Percentiles rank a stretch among this genome's conserved stretches.
Conservation (phyloP, 2,329 filamentous ascomycete genomes). For the Pseudocercospora vitis region DNA sequence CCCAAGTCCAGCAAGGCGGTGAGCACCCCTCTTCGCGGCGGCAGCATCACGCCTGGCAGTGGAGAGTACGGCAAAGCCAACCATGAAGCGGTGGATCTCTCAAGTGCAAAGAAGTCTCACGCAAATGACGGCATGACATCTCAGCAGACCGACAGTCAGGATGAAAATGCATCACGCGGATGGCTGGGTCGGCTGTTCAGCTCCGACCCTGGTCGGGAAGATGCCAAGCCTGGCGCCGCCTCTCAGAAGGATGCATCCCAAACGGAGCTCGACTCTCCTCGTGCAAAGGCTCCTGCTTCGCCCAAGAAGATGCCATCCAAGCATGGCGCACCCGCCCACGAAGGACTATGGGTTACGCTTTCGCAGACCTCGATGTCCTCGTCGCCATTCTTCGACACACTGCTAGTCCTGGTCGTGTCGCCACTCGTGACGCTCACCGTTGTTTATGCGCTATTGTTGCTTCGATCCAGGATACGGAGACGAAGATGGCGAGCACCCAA, state of each 20-base stretch:
- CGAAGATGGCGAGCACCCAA: slow-evolving; percentile 96
- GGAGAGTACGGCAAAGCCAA: slow-evolving; percentile 62
- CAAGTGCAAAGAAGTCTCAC: slow-evolving; percentile 16
- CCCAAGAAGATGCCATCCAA: slow-evolving; percentile 5
- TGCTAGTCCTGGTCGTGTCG: slow-evolving; percentile 94
- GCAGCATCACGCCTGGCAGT: slow-evolving; percentile 70
- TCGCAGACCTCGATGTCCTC: slow-evolving; percentile 84
- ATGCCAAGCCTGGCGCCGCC: slow-evolving; percentile 12
- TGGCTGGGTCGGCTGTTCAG: slow-evolving; percentile 33
- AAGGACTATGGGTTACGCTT: slow-evolving; percentile 94
- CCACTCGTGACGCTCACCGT: slow-evolving; percentile 89
- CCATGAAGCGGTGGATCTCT: slow-evolving; percentile 31
- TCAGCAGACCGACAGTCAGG: slow-evolving; percentile 21
- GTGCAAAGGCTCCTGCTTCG: slow-evolving; percentile 15
- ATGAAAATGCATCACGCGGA: slow-evolving; percentile 22
- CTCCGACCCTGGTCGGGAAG: slow-evolving; percentile 17
- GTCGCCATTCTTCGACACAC: slow-evolving; percentile 91
- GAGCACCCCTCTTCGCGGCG: slow-evolving; percentile 50
- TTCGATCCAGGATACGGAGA: slow-evolving; percentile 84
- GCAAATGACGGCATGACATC: slow-evolving; percentile 19
- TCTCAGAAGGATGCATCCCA: slow-evolving; percentile 15
- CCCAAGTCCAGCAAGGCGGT: slow-evolving; percentile 31
- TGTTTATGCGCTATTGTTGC: slow-evolving; percentile 83
- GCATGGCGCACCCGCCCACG: slow-evolving; percentile 46
- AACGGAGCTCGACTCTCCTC: slow-evolving; percentile 17